Base-by-base conservation (phyloP, 1,139 yeast species). In the Kluyveromyces marxianus region DNA sequence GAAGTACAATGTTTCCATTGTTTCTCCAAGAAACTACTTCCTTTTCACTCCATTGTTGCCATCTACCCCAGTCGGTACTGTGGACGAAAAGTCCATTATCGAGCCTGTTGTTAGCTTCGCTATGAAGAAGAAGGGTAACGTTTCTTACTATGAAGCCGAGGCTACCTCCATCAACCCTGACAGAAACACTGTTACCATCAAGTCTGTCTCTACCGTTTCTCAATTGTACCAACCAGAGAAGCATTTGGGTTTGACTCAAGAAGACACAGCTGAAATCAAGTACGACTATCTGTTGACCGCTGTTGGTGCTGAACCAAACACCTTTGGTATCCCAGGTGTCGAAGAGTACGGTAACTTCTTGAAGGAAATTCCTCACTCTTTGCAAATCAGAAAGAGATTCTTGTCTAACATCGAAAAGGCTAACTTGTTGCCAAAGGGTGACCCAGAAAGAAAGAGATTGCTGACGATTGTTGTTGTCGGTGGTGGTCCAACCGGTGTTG, bases 401-500 rank as follows among this genome's bases (percentile, higher is more conserved):
- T 81, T 87, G 78, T 83, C 81, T 55, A 76, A 81, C 53, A 75
- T 83, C 54, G 88, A 83, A 66, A 86, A 81, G 56, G 85, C 94
- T 37, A 78, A 82, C 66, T 70, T 81, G 55, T 74, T 84, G 58
- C 86, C 89, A 47, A 73, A 75, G 62, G 90, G 82, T 51, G 88
- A 83, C 59, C 82, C 80, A 44, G 88, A 82, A 63, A 76, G 94
- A 69, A 77, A 78, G 68, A 75, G 88, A 70, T 75, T 88, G 54
- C 71, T 83, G 62, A 76, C 81, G 38, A 74, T 85, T 57, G 89
- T 84, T 49, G 88, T 86, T 52, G 85, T 89, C 60, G 96, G 96
- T 60, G 95, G 95, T 71, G 95, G 95, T 56, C 92, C 95, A 63
- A 86, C 95, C 39, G 95, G 95, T 69, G 94, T 86, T 48, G 96